Percentiles rank a stretch among this genome's conserved stretches.
Conservation (phyloP, 345 rosid species). For the Salix dunnii region DNA sequence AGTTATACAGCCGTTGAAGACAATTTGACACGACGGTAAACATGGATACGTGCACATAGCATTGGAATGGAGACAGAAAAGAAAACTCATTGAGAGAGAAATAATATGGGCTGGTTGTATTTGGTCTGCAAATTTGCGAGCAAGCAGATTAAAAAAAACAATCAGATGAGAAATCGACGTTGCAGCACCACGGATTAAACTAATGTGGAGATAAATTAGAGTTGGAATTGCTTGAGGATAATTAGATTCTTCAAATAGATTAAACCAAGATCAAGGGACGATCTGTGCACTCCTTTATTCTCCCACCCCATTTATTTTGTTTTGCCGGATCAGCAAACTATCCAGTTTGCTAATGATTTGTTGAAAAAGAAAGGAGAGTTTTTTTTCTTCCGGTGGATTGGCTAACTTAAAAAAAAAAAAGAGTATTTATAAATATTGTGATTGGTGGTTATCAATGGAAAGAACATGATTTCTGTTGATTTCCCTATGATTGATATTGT, state of each 20-base stretch:
- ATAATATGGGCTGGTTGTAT: background rate
- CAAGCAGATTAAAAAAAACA: background rate
- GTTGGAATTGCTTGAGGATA: background rate
- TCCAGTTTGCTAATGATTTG: background rate
- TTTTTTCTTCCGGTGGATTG: background rate
- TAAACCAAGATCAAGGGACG: background rate
- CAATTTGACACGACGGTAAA: background rate
- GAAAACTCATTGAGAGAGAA: background rate
- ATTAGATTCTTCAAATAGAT: background rate
- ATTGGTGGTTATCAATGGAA: background rate
- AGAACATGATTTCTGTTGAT: background rate
- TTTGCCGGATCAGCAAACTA: background rate
- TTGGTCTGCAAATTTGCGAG: slow-evolving; percentile 3
- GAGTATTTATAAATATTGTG: too few species aligned
- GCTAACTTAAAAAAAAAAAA: background rate
- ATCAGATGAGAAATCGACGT: background rate
- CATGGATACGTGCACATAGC: background rate
- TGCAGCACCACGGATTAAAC: background rate
- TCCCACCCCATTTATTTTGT: background rate
- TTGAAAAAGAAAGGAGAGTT: background rate
- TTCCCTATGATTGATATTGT: too few species aligned
- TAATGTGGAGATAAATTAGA: background rate
- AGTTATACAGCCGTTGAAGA: slow-evolving; percentile 32
- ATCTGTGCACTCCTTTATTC: background rate
- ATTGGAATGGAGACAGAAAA: background rate